Percentiles rank a stretch among this genome's conserved stretches.
Evolutionary conservation across 164 flowering plant genomes (phyloP).

Genomic region (Litsea cubeba): DNA sequence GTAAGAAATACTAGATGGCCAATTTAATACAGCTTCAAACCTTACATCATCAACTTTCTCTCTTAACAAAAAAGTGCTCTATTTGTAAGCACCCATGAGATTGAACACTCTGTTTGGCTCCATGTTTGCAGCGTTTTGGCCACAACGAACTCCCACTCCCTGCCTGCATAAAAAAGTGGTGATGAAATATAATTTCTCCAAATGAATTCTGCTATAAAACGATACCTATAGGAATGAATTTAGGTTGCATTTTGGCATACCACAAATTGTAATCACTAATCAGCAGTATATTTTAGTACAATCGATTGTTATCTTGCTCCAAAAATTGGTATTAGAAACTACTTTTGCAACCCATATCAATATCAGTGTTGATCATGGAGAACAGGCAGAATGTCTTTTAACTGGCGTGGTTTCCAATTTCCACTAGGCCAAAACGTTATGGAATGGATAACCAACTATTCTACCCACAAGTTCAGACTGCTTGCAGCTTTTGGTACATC

Average conservation of each 20-base stretch:
- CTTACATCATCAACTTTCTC: slow-evolving; percentile 6
- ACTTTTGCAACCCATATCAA: no score
- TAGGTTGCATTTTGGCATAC: not conserved
- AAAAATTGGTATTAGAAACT: no score
- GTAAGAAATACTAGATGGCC: not conserved
- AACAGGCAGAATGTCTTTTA: no score
- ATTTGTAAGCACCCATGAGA: slow-evolving; percentile 65
- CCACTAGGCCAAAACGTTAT: no score
- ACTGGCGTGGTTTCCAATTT: no score
- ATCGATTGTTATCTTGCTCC: no score
- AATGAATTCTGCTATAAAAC: not conserved
- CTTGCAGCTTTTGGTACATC: not conserved
- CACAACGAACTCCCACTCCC: slow-evolving; percentile 22
- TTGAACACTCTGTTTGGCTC: slow-evolving; percentile 39
- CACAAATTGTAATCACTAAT: no score
- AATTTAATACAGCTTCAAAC: not conserved
- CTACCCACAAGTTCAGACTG: no score
- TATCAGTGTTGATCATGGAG: no score
- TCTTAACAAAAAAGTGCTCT: slow-evolving; percentile 67
- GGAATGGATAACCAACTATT: no score
- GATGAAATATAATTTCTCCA: not conserved
- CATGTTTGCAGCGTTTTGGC: slow-evolving; percentile 50
- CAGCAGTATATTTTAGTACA: no score
- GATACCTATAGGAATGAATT: no score
- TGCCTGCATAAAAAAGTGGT: slow-evolving; percentile 33